phyloP scores from a whole-genome alignment of 2,329 filamentous ascomycete genomes.

The Colletotrichum sp. region DNA sequence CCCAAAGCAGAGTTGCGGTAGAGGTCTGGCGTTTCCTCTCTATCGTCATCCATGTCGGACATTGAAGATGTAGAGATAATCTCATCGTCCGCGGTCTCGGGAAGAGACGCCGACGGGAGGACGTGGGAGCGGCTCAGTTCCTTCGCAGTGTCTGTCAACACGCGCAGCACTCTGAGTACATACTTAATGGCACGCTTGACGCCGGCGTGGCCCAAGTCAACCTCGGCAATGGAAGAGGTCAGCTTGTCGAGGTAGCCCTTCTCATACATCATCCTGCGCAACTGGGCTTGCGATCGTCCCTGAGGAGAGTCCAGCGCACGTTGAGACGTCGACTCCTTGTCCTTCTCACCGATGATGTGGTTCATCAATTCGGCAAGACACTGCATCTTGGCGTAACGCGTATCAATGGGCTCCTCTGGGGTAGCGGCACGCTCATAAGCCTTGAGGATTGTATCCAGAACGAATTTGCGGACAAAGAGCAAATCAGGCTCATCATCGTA shows the following conservation, averaged over 20 bases:
- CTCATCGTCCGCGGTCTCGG: conserved; percentile 80
- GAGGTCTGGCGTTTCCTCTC: conserved; percentile 94
- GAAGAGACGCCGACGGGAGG: conserved; percentile 68
- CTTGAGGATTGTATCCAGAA: conserved; percentile 89
- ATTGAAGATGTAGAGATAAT: conserved; percentile 87
- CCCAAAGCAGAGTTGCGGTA: conserved; percentile 96
- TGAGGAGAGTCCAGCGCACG: conserved; percentile 36
- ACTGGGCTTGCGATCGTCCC: conserved; percentile 74
- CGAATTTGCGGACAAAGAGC: conserved; percentile 91
- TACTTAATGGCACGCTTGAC: conserved; percentile 96
- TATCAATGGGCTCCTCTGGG: conserved; percentile 80
- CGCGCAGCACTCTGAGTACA: conserved; percentile 87
- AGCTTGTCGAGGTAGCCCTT: conserved; percentile 92
- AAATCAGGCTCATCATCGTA: conserved; percentile 83
- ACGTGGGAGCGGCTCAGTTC: conserved; percentile 83
- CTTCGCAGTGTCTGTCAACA: conserved; percentile 86
- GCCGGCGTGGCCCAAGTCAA: conserved; percentile 92
- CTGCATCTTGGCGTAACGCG: conserved; percentile 87
- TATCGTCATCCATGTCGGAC: conserved; percentile 84
- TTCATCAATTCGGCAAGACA: conserved; percentile 91
- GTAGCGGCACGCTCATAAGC: conserved; percentile 87
- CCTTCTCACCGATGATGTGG: conserved; percentile 84
- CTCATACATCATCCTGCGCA: conserved; percentile 96
- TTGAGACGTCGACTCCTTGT: conserved; percentile 56
- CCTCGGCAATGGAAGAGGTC: conserved; percentile 90